A percentile compares a stretch with the other conserved stretches of the same genome.
Evolutionary conservation across 129 eudicot species (phyloP).

Genomic region (Calendula officinalis): DNA sequence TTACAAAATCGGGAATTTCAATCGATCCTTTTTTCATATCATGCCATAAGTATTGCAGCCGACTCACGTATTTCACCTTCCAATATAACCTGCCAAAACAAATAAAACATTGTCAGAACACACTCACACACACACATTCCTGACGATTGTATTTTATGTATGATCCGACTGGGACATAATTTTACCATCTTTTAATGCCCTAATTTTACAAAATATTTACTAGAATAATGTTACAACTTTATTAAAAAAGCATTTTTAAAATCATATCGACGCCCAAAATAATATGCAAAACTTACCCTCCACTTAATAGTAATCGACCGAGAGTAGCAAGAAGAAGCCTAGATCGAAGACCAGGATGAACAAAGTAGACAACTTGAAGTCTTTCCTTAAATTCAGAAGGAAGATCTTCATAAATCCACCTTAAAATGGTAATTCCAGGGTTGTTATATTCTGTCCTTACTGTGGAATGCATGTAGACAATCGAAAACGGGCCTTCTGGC

Average conservation of each 20-base stretch:
- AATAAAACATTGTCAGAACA: not conserved
- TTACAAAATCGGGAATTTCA: constrained; percentile 90
- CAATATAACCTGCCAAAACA: constrained; percentile 62
- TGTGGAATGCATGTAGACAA: constrained; percentile 83
- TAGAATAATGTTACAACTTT: not conserved
- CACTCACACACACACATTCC: not conserved
- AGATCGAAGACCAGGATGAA: constrained; percentile 95
- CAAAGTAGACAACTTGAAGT: constrained; percentile 84
- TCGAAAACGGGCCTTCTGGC: constrained; percentile 79
- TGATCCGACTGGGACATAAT: not conserved
- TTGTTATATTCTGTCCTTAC: constrained; percentile 82
- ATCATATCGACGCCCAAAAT: not conserved
- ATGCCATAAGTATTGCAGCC: constrained; percentile 96
- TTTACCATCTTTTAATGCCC: not conserved
- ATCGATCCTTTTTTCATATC: constrained; percentile 81
- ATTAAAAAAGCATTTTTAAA: not conserved
- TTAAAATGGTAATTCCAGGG: constrained; percentile 78
- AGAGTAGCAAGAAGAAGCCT: constrained; percentile 84
- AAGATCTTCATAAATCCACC: constrained; percentile 96
- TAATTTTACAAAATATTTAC: not conserved
- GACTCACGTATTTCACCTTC: constrained; percentile 86
- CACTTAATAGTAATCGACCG: constrained; percentile 79
- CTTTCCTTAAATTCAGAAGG: constrained; percentile 76
- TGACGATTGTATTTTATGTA: not conserved
- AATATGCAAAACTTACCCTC: constrained; percentile 57